Percentiles rank a stretch among this genome's conserved stretches.
These are phyloP conservation scores for Botrytis fragariae DNA, from an alignment of 2,329 filamentous ascomycete genomes.

Conservation along the genomic window DNA sequence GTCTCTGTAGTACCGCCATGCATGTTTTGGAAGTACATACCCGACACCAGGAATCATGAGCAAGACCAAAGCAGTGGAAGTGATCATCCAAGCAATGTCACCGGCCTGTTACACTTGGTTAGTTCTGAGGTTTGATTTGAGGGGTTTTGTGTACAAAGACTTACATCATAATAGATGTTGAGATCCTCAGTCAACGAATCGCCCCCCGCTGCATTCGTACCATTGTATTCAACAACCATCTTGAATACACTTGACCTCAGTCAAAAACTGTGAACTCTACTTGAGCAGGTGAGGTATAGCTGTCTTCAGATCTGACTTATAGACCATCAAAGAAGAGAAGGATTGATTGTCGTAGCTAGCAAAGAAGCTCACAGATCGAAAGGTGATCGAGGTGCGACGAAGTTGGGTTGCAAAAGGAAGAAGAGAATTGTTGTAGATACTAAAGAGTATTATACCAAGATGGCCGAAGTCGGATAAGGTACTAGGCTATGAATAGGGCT, in stretches of 20 bases:
- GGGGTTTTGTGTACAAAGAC: conserved; percentile 19
- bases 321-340: background rate
- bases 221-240: conserved; percentile 49
- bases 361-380: conserved; percentile 5
- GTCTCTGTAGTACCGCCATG: conserved; percentile 24
- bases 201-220: conserved; percentile 57
- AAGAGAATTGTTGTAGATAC: background rate
- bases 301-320: background rate
- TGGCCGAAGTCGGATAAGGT: background rate
- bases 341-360: background rate
- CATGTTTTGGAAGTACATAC: conserved; percentile 41
- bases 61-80: conserved; percentile 75
- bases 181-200: conserved; percentile 63
- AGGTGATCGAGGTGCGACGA: background rate
- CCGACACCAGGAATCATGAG: conserved; percentile 93
- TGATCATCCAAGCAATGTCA: conserved; percentile 83
- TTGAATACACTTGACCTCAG: conserved; percentile 1
- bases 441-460: background rate
- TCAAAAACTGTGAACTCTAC: background rate
- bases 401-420: background rate
- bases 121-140: conserved; percentile 46
- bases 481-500: background rate
- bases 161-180: conserved; percentile 80
- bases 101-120: conserved; percentile 57
- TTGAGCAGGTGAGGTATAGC: background rate